phyloP scores from a whole-genome alignment of 2,329 filamentous ascomycete genomes.

The Nectriaceae sp. region DNA sequence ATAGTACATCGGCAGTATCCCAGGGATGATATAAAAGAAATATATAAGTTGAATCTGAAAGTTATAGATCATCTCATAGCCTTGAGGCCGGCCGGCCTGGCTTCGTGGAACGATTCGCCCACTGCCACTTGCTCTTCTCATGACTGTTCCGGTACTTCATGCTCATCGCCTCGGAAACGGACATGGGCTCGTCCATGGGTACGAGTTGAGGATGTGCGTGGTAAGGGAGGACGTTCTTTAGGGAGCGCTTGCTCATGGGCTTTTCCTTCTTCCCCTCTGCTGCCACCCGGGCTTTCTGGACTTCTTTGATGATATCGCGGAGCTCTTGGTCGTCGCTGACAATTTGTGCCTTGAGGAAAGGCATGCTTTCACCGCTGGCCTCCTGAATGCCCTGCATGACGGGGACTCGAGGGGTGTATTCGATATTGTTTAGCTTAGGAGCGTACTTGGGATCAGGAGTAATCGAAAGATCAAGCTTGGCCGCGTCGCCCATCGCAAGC shows the following conservation, averaged over 20 bases:
- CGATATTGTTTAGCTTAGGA: conserved; percentile 62
- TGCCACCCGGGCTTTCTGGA: conserved; percentile 40
- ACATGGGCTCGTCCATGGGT: conserved; percentile 38
- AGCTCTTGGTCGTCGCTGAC: conserved; percentile 73
- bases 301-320: conserved; percentile 66
- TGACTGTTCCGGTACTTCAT: conserved; percentile 20
- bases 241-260: conserved; percentile 24
- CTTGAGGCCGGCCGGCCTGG: neutral
- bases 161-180: conserved; percentile 36
- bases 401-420: conserved; percentile 70
- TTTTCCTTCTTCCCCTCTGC: conserved; percentile 23
- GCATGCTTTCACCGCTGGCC: conserved; percentile 45
- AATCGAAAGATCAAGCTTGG: conserved; percentile 68
- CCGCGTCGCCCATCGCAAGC: conserved; percentile 69
- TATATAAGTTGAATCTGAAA: conserved; percentile 2
- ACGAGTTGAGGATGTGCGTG: conserved; percentile 34
- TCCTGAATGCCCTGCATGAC: conserved; percentile 76
- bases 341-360: conserved; percentile 85
- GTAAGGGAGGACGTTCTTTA: conserved; percentile 40
- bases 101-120: conserved; percentile 21
- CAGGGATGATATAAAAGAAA: conserved; percentile 15
- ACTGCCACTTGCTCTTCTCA: conserved; percentile 24
- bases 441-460: conserved; percentile 52
- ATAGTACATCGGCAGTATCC: too few species aligned
- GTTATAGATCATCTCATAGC: neutral